Conservation (phyloP, 2,329 filamentous ascomycete genomes). For the Erysiphe neolycopersici region DNA sequence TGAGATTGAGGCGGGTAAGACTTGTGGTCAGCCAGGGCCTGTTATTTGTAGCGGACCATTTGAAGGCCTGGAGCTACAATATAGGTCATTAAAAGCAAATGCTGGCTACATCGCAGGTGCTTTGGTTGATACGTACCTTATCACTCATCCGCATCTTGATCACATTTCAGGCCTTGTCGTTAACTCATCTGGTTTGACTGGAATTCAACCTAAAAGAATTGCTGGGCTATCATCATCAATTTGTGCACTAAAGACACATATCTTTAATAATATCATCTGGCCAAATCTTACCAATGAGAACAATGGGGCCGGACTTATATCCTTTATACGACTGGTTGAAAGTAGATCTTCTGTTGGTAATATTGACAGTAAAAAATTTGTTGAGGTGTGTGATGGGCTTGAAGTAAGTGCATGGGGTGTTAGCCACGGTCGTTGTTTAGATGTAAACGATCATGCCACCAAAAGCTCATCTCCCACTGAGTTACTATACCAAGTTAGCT, state of each 20-base stretch:
- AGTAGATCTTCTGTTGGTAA: slow-evolving; percentile 69
- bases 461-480: not conserved
- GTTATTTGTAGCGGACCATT: slow-evolving; percentile 47
- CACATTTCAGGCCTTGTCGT: slow-evolving; percentile 80
- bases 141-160: slow-evolving; percentile 93
- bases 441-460: slow-evolving; percentile 30
- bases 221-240: slow-evolving; percentile 78
- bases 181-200: slow-evolving; percentile 70
- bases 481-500: not conserved
- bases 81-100: slow-evolving; percentile 43
- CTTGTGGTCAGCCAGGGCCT: not conserved
- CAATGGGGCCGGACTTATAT: slow-evolving; percentile 74
- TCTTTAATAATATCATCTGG: slow-evolving; percentile 97
- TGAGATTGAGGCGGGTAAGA: not conserved
- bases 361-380: slow-evolving; percentile 56
- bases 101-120: slow-evolving; percentile 53
- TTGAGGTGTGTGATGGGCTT: slow-evolving; percentile 72
- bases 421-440: slow-evolving; percentile 73
- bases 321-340: slow-evolving; percentile 67
- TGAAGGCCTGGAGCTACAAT: slow-evolving; percentile 44
- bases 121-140: slow-evolving; percentile 66
- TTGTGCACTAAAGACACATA: slow-evolving; percentile 68
- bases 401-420: slow-evolving; percentile 68
- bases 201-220: slow-evolving; percentile 57
- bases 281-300: slow-evolving; percentile 93